Base-by-base conservation (phyloP, 805 yeast species). In the Candida fluviatilis region DNA sequence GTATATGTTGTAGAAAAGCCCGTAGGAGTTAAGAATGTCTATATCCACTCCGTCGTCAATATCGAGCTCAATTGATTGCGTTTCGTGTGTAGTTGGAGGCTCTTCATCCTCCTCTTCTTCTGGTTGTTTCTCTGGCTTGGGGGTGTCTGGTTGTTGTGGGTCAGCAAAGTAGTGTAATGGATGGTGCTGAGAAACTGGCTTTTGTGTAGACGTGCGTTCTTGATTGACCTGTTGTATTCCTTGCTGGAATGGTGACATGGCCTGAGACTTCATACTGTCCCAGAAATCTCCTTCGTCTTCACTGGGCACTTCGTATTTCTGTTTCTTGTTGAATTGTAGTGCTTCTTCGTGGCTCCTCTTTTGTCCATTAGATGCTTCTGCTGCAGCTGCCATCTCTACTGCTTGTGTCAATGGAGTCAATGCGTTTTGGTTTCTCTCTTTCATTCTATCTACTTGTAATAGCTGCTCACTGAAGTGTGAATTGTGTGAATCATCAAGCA, bases 261-360 rank as follows among this genome's bases (percentile, higher is more conserved):
- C 16, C 4, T 24, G 16, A 11, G 7, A 69, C 35, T 82, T 66
- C 73, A 82, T 69, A 2, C 79, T 76, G 45, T 82, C 89, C 84
- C 86, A 82, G 52, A 81, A 82, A 53, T 81, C 88, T 24, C 76
- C 87, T 29, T 79, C 86, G 10, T 74, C 81, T 26, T 70, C 78
- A 25, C 39, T 36, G 18, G 34, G 35, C n/a, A 45, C 28, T 36
- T 40, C 41, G 43, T 28, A 24, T 36, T 46, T 36, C 37, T 45
- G 19, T 29, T 26, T n/a, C 27, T 31, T 35, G 18, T n/a, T 33
- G 19, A 5, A 17, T 34, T 4, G 21, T 19, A 11, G 6, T 17
- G 8, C 16, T 12, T 31, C 40, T 28, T 26, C 35, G 17, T 16
- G 33, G 32, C 18, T 12, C 24, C 33, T 24, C 24, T 14, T 39